Conservation (phyloP, 2,329 filamentous ascomycete species). For the Fusarium sororula region DNA sequence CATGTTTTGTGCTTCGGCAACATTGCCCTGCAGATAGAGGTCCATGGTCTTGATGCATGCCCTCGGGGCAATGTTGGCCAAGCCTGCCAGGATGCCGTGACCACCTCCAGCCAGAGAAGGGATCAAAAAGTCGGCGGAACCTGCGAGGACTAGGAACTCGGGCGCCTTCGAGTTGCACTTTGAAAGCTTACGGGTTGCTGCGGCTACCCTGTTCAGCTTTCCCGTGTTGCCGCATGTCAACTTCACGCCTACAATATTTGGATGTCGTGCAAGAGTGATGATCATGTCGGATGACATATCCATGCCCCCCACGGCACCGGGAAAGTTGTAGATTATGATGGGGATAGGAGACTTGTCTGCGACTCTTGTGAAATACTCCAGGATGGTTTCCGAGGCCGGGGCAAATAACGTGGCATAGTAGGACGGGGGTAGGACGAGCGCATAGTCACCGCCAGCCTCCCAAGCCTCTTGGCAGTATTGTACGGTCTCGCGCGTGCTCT, state of each 20-base stretch:
- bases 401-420: conserved; percentile 78
- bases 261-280: conserved; percentile 66
- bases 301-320: conserved; percentile 69
- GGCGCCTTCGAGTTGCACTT: conserved; percentile 16
- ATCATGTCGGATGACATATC: conserved; percentile 72
- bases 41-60: conserved; percentile 70
- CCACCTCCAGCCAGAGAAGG: conserved; percentile 75
- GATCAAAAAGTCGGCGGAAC: conserved; percentile 77
- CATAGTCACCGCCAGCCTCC: conserved; percentile 76
- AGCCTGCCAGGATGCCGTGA: conserved; percentile 75
- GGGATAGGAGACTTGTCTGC: conserved; percentile 71
- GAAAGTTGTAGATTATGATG: conserved; percentile 76
- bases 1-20: conserved; percentile 67
- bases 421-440: conserved; percentile 77
- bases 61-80: conserved; percentile 76
- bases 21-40: conserved; percentile 66
- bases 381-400: conserved; percentile 59
- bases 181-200: conserved; percentile 61
- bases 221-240: conserved; percentile 76
- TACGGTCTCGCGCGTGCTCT: conserved; percentile 78
- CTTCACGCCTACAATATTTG: conserved; percentile 75
- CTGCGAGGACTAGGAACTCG: conserved; percentile 75
- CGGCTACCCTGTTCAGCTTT: conserved; percentile 71
- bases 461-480: conserved; percentile 74
- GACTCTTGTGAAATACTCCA: conserved; percentile 72